Conservation (phyloP, 2,329 filamentous ascomycete genomes). For the Penicillium psychrosexuale region DNA sequence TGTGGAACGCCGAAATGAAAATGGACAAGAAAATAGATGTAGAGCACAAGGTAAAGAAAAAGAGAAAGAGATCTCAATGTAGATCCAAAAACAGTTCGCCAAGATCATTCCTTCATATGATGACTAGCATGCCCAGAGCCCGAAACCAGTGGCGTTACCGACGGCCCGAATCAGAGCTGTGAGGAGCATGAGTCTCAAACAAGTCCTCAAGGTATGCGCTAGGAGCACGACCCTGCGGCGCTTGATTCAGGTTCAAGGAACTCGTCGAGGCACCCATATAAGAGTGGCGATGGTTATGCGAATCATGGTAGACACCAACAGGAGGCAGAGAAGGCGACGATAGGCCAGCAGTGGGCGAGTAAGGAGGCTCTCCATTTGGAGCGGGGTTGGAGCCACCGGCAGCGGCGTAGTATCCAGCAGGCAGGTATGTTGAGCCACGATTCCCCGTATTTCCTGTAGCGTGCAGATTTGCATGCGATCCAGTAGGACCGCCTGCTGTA, state of each 20-base stretch:
- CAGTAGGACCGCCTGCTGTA: slow-evolving; percentile 62
- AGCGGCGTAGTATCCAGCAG: slow-evolving; percentile 85
- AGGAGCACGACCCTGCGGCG: slow-evolving; percentile 69
- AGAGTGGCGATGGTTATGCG: slow-evolving; percentile 27
- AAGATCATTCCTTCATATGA: slow-evolving; percentile 1
- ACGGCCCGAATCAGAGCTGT: slow-evolving; percentile 14
- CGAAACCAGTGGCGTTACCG: background rate
- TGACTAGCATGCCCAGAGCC: background rate
- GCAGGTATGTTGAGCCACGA: slow-evolving; percentile 74
- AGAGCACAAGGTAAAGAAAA: background rate
- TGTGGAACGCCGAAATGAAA: slow-evolving; percentile 1
- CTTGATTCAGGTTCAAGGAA: slow-evolving; percentile 62
- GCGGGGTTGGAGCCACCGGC: slow-evolving; percentile 57
- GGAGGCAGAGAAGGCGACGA: slow-evolving; percentile 53
- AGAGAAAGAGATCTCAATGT: background rate
- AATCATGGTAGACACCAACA: slow-evolving; percentile 40
- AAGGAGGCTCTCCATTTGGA: slow-evolving; percentile 32
- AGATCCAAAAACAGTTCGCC: background rate
- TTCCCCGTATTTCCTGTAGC: slow-evolving; percentile 35
- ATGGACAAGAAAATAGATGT: background rate
- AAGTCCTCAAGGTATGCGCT: slow-evolving; percentile 89
- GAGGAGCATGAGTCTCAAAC: slow-evolving; percentile 65
- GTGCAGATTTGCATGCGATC: slow-evolving; percentile 48
- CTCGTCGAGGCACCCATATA: slow-evolving; percentile 49
- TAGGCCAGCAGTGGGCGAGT: slow-evolving; percentile 58